Evolutionary conservation across 2,329 filamentous ascomycete species (phyloP), one percentile per base, ranked within the genome.

Genomic region (Neonectria sp.): DNA sequence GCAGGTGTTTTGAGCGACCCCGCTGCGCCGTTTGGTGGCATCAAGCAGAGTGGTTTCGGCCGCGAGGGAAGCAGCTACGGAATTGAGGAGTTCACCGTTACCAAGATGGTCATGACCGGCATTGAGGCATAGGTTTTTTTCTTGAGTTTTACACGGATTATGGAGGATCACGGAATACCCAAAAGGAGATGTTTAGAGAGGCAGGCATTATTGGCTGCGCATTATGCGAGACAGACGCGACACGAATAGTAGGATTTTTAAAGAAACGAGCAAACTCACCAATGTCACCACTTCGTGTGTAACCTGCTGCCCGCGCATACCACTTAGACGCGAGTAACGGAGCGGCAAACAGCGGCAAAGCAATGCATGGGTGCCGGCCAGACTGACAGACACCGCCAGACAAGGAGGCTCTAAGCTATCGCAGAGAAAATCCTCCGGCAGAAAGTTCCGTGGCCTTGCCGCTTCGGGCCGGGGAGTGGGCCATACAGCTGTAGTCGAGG

Each of bases 31-130:
- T 95, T 95, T 76, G 93, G 93, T 21, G 93, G 93, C 69, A 89
- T 95, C 49, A 95, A 95, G 82, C 85, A 93, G 81, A 92, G 89
- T 73, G 93, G 93, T 27, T 94, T 93, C 73, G 92, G 92, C 13
- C 85, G 91, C 64, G 93, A 95, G 80, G 92, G 92, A 46, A 91
- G 90, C 73, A 88, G 89, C 76, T 92, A 93, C 67, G 92, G 92
- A 13, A 89, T 93, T 68, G 89, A 91, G 33, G 92, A 94, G 80
- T 94, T 93, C 76, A 84, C 89, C 71, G 82, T 87, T 55, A 90
- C 91, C 66, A 94, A 94, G 85, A 91, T 86, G 75, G 68, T 77
- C 11, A 77, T 77, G 75, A 75, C 73, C 21, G 76, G 76, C 17
- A 77, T 77, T 65, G 74, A 76, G 40, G 48, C 53, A 51, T 75